Evolutionary conservation across 768 basidiomycete species (phyloP), one percentile per base, ranked within the genome.

Genomic region (Lactifluus hygrophoroides): DNA sequence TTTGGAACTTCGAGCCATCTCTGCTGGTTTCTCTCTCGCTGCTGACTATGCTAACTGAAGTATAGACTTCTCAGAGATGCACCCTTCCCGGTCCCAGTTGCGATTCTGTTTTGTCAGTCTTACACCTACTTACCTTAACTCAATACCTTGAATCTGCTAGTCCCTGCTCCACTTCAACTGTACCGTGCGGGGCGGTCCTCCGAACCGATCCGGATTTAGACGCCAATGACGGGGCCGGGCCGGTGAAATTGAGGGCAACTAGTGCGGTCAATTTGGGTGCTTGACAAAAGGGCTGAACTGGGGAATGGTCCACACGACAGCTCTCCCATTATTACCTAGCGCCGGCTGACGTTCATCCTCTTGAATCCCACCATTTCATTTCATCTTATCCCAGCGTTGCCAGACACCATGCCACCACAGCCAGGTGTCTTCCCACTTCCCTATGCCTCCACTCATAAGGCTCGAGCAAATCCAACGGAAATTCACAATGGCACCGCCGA

Each of bases 371-470:
- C 23, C 27, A 21, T 17, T 47, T 23, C 14, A 43, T 43, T 32
- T 14, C 10, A 21, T 43, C 40, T 21, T 34, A 23, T 21, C 34
- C 23, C 40, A 42, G 40, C 19, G 40, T 42, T 25, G 1, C 49
- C 27, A 30, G 14, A 32, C 43, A 58, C 30, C 44, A 85, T 85
- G 82, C 84, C 84, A 49, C 85, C 85, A 45, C 84, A 86, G 61
- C 82, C 80, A 63, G 85, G 85, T 53, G 73, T 86, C 61, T 88
- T 88, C 66, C 74, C 83, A 3, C 69, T 86, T 16, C 79, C 83
- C 16, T 81, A 81, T 67, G 73, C 77, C 30, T 74, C 80, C 50
- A 74, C 71, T 14, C 76, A 75, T 69, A 75, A 76, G 67, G 68
- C 74, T 42, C 72, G 74, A 50, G 68, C 70, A 4, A 61, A 63